phyloP scores from a whole-genome alignment of 2,329 filamentous ascomycete species.

The Aspergillus latus region DNA sequence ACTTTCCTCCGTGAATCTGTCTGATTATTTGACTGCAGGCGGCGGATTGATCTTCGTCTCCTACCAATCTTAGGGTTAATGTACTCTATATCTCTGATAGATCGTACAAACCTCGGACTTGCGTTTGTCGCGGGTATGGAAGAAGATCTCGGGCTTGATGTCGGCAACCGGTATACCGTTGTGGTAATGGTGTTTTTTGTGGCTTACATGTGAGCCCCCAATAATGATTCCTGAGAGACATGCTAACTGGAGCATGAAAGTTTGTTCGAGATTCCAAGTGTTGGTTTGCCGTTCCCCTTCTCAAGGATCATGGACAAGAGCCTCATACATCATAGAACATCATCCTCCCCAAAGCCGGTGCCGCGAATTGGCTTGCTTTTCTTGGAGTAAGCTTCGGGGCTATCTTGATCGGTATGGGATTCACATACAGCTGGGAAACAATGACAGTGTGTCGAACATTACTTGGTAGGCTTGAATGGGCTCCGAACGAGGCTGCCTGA shows the following conservation, averaged over 20 bases:
- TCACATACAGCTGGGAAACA: slow-evolving; percentile 31
- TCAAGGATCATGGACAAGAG: background rate
- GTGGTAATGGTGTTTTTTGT: slow-evolving; percentile 31
- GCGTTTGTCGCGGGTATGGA: slow-evolving; percentile 31
- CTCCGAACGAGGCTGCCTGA: too few relatives aligned
- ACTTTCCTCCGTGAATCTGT: background rate
- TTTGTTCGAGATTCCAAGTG: slow-evolving; percentile 17
- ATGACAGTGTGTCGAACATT: slow-evolving; percentile 32
- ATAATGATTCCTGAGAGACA: background rate
- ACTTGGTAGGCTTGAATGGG: background rate
- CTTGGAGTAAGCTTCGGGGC: slow-evolving; percentile 27
- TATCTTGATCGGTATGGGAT: slow-evolving; percentile 33
- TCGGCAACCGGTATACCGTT: slow-evolving; percentile 29
- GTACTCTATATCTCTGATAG: slow-evolving; percentile 42
- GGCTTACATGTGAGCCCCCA: too few relatives aligned
- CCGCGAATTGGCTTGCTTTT: slow-evolving; percentile 29
- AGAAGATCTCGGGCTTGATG: slow-evolving; percentile 25
- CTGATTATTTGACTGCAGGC: slow-evolving; percentile 8
- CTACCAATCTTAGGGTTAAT: slow-evolving; percentile 42
- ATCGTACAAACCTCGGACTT: slow-evolving; percentile 41
- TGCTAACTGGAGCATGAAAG: slow-evolving; percentile 4
- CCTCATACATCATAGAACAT: slow-evolving; percentile 21
- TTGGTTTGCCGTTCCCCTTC: slow-evolving; percentile 1
- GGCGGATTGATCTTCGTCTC: slow-evolving; percentile 35
- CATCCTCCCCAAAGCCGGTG: slow-evolving; percentile 28